These are phyloP conservation scores for Nematodospora anomalae DNA, from an alignment of 1,139 yeast genomes.

Conservation along the genomic window DNA sequence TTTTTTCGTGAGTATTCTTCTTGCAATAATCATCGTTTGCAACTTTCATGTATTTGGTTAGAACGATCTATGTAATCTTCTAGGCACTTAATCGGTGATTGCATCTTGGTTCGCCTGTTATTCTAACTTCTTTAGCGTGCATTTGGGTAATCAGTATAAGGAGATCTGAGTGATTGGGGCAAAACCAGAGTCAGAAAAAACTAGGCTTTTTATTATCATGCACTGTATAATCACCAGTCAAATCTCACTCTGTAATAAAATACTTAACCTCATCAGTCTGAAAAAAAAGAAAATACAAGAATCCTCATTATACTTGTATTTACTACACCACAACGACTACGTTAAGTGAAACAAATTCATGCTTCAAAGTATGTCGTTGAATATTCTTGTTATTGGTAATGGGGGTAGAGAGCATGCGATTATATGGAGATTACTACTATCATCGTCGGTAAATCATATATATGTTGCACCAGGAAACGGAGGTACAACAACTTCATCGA, in stretches of 20 bases:
- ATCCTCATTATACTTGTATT: neutral
- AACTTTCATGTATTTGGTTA: too few species aligned
- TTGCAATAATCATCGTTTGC: too few species aligned
- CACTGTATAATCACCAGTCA: neutral
- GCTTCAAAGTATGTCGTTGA: slow-evolving; percentile 36
- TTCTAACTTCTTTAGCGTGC: too few species aligned
- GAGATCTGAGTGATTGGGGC: too few species aligned
- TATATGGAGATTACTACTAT: slow-evolving; percentile 87
- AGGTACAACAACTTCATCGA: slow-evolving; percentile 62
- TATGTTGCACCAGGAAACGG: slow-evolving; percentile 98
- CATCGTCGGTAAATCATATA: slow-evolving; percentile 66
- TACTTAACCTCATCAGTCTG: slow-evolving; percentile 2
- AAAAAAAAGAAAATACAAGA: slow-evolving; percentile 2
- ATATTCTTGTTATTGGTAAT: slow-evolving; percentile 86
- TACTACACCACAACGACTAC: neutral
- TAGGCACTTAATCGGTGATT: too few species aligned
- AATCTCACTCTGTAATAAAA: neutral
- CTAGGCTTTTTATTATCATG: too few species aligned
- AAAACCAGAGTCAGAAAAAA: neutral
- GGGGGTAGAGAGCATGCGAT: slow-evolving; percentile 99
- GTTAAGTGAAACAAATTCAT: too few species aligned
- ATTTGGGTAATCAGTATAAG: too few species aligned
- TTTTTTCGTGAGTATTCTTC: too few species aligned
- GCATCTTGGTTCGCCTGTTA: too few species aligned
- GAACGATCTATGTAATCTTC: too few species aligned